Conservation (phyloP, 345 rosid species). For the Melaleuca alternifolia region DNA sequence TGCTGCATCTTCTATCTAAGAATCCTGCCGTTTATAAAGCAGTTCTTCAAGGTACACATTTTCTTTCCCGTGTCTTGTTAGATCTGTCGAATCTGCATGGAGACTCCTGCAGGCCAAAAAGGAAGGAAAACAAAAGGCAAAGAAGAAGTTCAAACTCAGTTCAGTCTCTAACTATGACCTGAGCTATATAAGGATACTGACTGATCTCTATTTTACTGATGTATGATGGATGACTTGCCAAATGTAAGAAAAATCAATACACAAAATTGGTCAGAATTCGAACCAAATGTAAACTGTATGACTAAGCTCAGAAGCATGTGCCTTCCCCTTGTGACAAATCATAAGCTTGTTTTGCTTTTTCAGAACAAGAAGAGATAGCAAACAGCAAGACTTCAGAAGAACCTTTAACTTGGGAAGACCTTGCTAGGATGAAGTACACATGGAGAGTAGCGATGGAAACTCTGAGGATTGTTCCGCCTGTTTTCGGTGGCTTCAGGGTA, state of each 20-base stretch:
- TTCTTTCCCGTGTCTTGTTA: not conserved
- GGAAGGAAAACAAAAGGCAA: not conserved
- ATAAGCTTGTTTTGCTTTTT: not conserved
- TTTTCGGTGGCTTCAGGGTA: slow-evolving; percentile 40
- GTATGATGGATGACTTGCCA: not conserved
- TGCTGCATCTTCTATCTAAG: slow-evolving; percentile 28
- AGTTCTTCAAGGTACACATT: slow-evolving; percentile 33
- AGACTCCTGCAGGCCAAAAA: not conserved
- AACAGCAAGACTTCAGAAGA: slow-evolving; percentile 24
- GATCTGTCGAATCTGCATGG: not conserved
- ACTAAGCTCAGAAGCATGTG: not conserved
- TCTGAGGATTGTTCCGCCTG: slow-evolving; percentile 30
- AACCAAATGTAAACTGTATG: not conserved
- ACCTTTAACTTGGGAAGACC: slow-evolving; percentile 41
- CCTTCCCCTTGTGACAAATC: not conserved
- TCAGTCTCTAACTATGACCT: too few species aligned
- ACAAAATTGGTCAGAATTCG: not conserved
- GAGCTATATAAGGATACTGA: too few species aligned
- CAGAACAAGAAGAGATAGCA: slow-evolving; percentile 46
- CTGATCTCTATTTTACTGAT: not conserved
- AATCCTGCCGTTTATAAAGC: slow-evolving; percentile 24
- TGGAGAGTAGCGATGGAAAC: slow-evolving; percentile 56
- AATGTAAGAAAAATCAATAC: not conserved
- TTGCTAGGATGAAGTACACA: slow-evolving; percentile 46
- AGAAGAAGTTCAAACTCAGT: not conserved